Evolutionary conservation across 495 filamentous ascomycete genomes (phyloP), one percentile per base, ranked within the genome.

Genomic region (Penicillium nucicola): DNA sequence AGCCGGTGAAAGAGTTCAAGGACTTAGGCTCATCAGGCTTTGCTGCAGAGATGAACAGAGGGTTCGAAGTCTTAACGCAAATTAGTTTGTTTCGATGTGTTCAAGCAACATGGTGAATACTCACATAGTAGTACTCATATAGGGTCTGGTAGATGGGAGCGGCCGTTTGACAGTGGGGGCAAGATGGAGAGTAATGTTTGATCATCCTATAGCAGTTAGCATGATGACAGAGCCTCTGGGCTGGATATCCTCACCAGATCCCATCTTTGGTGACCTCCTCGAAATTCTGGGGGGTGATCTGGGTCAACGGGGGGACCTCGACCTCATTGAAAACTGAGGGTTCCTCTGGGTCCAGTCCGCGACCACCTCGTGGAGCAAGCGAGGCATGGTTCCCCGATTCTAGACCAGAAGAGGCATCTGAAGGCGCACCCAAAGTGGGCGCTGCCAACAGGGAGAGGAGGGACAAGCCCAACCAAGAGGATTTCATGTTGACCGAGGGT

Each of bases 141-240:
- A 95, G 73, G 6, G 92, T 96, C 72, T 97, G 90, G 78, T 84
- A 97, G 43, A 81, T 84, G 20, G 95, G 95, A 30, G 88, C 90
- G 56, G 89, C 84, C 34, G 77, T 75, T 57, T 78, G 72, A 71
- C 95, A 97, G 70, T 97, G 93, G 33, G 71, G 73, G 64, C 92
- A 97, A 19, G 76, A 80, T 9, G 84, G 86, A 43, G 88, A 91
- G 64, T 84, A 88, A 64, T 85, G 81, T 64, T 92, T 89, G 18
- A 92, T 77, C 56, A 91, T 78, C 84, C 84, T 86, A 47, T 35
- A 35, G 18, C 15, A 11, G 53, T 72, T 39, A 70, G 64, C 33
- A 28, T 34, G 31, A 14, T 23, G 35, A 38, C 31, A n/a, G 15
- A 28, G 5, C 19, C n/a, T 13, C 30, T 19, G 28, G 7, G 28